Percentiles rank a stretch among this genome's conserved stretches.
phyloP scores from a whole-genome alignment of 805 yeast species.

The Debaryomyces prosopidis region DNA sequence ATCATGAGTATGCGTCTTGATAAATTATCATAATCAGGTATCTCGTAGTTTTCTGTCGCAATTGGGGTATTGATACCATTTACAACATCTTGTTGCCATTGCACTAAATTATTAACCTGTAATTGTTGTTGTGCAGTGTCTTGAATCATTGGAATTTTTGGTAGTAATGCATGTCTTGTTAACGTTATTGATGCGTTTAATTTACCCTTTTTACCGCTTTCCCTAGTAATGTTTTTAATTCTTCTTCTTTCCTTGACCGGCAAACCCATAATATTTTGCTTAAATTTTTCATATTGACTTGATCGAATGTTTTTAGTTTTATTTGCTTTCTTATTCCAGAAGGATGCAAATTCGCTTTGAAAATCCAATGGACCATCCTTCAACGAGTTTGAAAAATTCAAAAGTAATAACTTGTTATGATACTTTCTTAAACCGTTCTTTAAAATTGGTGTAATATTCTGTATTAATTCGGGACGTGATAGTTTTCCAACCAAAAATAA shows the following conservation, averaged over 20 bases:
- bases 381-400: constrained; percentile 81
- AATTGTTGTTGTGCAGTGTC: constrained; percentile 46
- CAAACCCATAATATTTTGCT: constrained; percentile 82
- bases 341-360: constrained; percentile 41
- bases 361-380: constrained; percentile 70
- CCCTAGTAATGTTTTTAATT: constrained; percentile 79
- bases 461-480: constrained; percentile 71
- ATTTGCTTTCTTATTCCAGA: constrained; percentile 52
- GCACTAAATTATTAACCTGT: constrained; percentile 55
- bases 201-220: constrained; percentile 76
- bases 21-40: constrained; percentile 77
- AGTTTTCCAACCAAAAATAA: constrained; percentile 76
- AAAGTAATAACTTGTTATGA: constrained; percentile 81
- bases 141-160: constrained; percentile 79
- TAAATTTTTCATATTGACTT: constrained; percentile 76
- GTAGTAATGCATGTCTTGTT: constrained; percentile 71
- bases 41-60: constrained; percentile 71
- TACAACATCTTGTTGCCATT: constrained; percentile 91
- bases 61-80: constrained; percentile 83
- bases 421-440: constrained; percentile 47
- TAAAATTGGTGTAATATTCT: constrained; percentile 57
- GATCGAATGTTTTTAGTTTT: constrained; percentile 51
- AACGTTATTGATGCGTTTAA: constrained; percentile 67
- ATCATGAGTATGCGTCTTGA: constrained; percentile 73
- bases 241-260: constrained; percentile 84